Evolutionary conservation across 2,329 filamentous ascomycete species (phyloP), one percentile per base, ranked within the genome.

Genomic region (Colletotrichum cuscutae): DNA sequence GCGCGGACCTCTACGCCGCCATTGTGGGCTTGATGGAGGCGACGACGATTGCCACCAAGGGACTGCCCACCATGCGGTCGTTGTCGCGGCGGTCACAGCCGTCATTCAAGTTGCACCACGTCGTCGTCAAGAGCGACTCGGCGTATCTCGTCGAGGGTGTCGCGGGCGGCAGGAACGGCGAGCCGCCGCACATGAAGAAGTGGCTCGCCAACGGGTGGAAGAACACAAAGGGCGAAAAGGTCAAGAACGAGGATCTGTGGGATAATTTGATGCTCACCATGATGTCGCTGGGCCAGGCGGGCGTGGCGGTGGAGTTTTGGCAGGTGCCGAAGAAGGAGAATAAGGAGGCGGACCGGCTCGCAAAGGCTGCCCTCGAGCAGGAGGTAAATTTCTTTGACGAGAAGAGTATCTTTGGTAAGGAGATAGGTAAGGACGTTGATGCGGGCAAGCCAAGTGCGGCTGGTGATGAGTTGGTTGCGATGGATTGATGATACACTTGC

Each of bases 231-330:
- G 52, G 62, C 22, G 62, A 57, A 12, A 37, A 65, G 52, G 62
- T 65, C 52, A 65, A 65, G 62, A 65, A 65, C 52, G 49, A 56
- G 11, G 52, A 65, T 32, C 12, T 65, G 32, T 65, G 62, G 62
- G 52, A 65, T 19, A 57, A 54, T 15, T 2, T 65, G 30, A 54
- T 65, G 62, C 49, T 65, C 32, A 57, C 22, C 13, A 65, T 65
- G 32, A 42, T 65, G 49, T n/a, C 30, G 52, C 52, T 65, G 52
- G 62, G 52, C 6, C 24, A 65, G 30, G 22, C 42, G 22, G 65
- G 68, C 26, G 56, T 76, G 5, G n/a, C 64, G 11, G 59, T 76
- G 30, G 65, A 76, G 62, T 74, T 77, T 65, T 76, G 75, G 75
- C 62, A 72, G 46, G 70, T 73, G 7, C 71, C 68, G 4, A 66